A percentile compares a stretch with the other conserved stretches of the same genome.
Conservation (phyloP, 2,329 filamentous ascomycete genomes). For the Gaeumannomyces sp. region DNA sequence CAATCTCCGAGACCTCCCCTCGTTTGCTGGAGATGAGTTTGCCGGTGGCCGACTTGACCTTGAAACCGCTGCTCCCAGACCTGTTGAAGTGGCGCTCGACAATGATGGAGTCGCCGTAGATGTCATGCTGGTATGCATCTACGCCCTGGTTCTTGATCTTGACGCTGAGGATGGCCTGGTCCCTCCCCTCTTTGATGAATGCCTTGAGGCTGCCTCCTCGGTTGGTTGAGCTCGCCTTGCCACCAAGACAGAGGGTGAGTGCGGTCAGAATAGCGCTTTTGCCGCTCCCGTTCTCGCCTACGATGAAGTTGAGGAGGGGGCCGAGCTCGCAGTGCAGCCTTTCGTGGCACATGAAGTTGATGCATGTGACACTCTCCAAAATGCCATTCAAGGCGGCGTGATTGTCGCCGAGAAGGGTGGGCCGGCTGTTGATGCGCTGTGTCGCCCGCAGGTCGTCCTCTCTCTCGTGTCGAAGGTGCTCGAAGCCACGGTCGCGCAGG, state of each 20-base stretch:
- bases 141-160: conserved; percentile 86
- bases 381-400: conserved; percentile 76
- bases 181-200: conserved; percentile 81
- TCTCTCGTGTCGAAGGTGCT: conserved; percentile 49
- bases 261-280: conserved; percentile 95
- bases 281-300: conserved; percentile 94
- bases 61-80: conserved; percentile 73
- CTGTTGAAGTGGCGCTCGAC: conserved; percentile 86
- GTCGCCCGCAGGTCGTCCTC: conserved; percentile 59
- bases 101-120: conserved; percentile 78
- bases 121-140: conserved; percentile 73
- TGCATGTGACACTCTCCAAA: conserved; percentile 77
- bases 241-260: conserved; percentile 88
- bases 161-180: conserved; percentile 70
- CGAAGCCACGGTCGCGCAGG: conserved; percentile 53
- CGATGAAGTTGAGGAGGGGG: conserved; percentile 94
- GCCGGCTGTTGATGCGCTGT: conserved; percentile 51
- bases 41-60: conserved; percentile 68
- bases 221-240: conserved; percentile 88
- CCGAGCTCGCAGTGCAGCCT: conserved; percentile 79
- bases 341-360: conserved; percentile 95
- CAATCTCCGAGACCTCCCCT: conserved; percentile 82
- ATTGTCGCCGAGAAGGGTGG: conserved; percentile 54
- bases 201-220: conserved; percentile 83
- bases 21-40: conserved; percentile 76